Evolutionary conservation across 805 yeast species (phyloP), one percentile per base, ranked within the genome.

Genomic region (Osmozyma mogii): DNA sequence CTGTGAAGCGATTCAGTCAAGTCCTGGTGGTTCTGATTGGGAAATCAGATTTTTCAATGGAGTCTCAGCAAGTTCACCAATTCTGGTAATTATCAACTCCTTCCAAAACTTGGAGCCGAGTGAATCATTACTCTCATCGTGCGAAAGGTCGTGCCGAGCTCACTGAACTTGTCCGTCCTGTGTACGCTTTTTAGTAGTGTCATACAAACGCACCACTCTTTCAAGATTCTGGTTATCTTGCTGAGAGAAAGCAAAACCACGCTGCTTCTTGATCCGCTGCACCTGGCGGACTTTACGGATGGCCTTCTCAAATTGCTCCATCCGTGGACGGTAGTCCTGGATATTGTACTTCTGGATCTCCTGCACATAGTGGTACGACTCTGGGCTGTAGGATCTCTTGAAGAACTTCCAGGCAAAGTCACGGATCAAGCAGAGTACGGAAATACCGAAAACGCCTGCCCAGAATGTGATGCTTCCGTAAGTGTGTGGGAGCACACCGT

Each of bases 201-300:
- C 98, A 48, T 92, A 92, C 65, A 94, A 84, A 47, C 97, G 72
- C 28, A 92, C 80, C 37, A 92, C 73, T 49, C 78, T 78, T 42
- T 87, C 96, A 58, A 88, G 96, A 21, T 94, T 94, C 52, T 84
- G 95, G 32, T 60, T 60, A 40, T 85, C 95, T 27, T 83, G 87
- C 56, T 92, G 97, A 5, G 96, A 87, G 48, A 92, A 92, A 2
- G 99, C 99, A 66, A 84, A 92, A 5, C 99, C 99, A 58, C 97
- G 78, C 59, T 92, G 98, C 50, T 92, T 92, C 53, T 94, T 83
- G 84, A 92, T 89, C 56, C 99, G 73, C 56, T 89, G 95, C 22
- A 92, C 97, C 57, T 94, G 99, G 57, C 99, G 79, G 15, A 92
- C 97, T 51, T 87, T 92, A 50, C 97, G 72, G 33, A 92, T 92